Evolutionary conservation across 2,329 filamentous ascomycete genomes (phyloP), one percentile per base, ranked within the genome.

Genomic region (Aspergillus hortae): DNA sequence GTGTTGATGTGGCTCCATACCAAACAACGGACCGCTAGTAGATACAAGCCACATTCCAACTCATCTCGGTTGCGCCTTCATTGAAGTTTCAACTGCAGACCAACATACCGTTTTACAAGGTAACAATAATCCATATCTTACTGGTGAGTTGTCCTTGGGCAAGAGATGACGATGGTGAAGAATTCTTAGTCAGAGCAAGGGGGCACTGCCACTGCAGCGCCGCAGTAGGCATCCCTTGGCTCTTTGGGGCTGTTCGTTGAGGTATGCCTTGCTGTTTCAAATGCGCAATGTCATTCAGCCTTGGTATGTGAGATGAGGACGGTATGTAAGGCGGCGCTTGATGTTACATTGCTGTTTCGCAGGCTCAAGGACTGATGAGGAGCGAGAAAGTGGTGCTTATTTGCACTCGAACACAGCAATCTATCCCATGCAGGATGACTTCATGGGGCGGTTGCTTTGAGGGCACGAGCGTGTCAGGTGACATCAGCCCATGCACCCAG

Each of bases 371-470:
- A 19, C 19, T 19, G 3, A 19, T 19, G 19, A 4, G 19, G 19
- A 19, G 19, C 19, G 19, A 23, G 23, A 23, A 30, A 11, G 10
- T 30, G 27, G 27, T 30, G 27, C 7, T 9, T 10, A 30, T 11
- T 9, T 11, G 27, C 27, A 30, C 27, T 30, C 27, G 27, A 11
- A 30, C 27, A 9, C 27, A 30, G 27, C 27, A 30, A 3, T 30
- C 27, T 30, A 30, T 30, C 27, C 7, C 7, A 9, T 52, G 50
- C 50, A 36, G 21, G 50, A 52, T 52, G 50, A 52, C 50, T 38
- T 52, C 50, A 52, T 48, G 44, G n/a, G 40, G 17, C 6, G 23
- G 15, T 25, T 43, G 44, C 36, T 52, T 52, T 44, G 49, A 52
- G 30, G 49, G 33, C 30, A 50, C 48, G 49, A 46, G 44, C 44